Evolutionary conservation across 2,329 filamentous ascomycete genomes (phyloP).

Genomic region (Diaporthe sp.): DNA sequence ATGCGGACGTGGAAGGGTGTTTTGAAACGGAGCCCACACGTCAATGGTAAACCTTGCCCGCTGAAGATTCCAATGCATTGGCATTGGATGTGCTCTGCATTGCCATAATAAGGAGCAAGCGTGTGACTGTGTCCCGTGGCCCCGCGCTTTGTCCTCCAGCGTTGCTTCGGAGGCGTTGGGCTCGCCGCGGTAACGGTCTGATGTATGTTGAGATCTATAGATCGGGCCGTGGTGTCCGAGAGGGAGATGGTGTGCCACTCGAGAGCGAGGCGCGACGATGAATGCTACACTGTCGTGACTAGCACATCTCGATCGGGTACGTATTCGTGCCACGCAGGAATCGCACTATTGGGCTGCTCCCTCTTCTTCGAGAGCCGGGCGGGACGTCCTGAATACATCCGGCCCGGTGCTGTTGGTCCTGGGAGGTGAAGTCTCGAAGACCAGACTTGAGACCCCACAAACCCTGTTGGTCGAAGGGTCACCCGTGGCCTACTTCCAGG

Average conservation of each 20-base stretch:
- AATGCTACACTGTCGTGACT: not conserved
- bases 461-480: not conserved
- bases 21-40: slow-evolving; percentile 26
- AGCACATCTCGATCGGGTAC: not conserved
- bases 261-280: slow-evolving; percentile 1
- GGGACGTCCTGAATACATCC: not conserved
- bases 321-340: not conserved
- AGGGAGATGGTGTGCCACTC: not conserved
- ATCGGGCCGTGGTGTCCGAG: slow-evolving; percentile 5
- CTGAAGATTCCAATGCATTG: not conserved
- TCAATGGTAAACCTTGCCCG: not conserved
- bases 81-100: not conserved
- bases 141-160: slow-evolving; percentile 22
- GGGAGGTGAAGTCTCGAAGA: not conserved
- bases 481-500: not conserved
- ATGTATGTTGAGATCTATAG: slow-evolving; percentile 31
- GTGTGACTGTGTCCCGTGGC: not conserved
- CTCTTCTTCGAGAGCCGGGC: not conserved
- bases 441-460: not conserved
- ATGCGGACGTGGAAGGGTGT: not conserved
- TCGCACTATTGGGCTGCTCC: too few species aligned
- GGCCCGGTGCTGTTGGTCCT: not conserved
- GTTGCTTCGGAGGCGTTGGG: not conserved
- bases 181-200: slow-evolving; percentile 16
- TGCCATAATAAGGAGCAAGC: not conserved